Evolutionary conservation across 805 yeast genomes (phyloP).

Genomic region (Starmerella kuoi): DNA sequence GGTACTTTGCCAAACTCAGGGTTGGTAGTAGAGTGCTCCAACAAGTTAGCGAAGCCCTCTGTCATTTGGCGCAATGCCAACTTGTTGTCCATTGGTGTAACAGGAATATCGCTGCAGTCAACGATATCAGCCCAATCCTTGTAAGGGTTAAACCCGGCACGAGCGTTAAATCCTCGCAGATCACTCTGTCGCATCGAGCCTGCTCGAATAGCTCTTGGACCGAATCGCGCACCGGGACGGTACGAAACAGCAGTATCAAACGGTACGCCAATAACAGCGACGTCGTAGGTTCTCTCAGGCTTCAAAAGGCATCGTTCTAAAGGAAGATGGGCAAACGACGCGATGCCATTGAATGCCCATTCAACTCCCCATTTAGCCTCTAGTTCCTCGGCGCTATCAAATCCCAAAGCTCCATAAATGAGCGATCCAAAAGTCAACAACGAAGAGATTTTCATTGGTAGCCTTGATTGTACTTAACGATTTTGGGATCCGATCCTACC

Average conservation of each 20-base stretch:
- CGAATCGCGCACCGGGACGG: constrained; percentile 74
- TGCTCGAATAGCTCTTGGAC: constrained; percentile 39
- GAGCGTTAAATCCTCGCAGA: constrained; percentile 55
- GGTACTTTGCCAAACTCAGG: constrained; percentile 35
- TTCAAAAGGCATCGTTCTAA: constrained; percentile 44
- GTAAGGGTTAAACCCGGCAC: constrained; percentile 54
- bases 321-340: constrained; percentile 60
- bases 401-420: constrained; percentile 3
- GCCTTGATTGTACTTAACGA: no score
- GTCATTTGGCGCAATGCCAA: constrained; percentile 55
- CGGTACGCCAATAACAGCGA: constrained; percentile 68
- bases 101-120: constrained; percentile 60
- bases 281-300: constrained; percentile 42
- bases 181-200: constrained; percentile 46
- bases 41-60: constrained; percentile 43
- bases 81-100: constrained; percentile 55
- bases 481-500: no score
- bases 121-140: constrained; percentile 40
- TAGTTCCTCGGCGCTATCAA: constrained; percentile 25
- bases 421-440: neutral
- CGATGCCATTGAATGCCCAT: constrained; percentile 44
- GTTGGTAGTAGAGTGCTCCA: constrained; percentile 27
- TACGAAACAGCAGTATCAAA: constrained; percentile 73
- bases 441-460: no score
- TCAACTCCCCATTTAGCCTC: constrained; percentile 57